Conservation (phyloP, 805 yeast genomes). For the Schizosaccharomyces pombe region DNA sequence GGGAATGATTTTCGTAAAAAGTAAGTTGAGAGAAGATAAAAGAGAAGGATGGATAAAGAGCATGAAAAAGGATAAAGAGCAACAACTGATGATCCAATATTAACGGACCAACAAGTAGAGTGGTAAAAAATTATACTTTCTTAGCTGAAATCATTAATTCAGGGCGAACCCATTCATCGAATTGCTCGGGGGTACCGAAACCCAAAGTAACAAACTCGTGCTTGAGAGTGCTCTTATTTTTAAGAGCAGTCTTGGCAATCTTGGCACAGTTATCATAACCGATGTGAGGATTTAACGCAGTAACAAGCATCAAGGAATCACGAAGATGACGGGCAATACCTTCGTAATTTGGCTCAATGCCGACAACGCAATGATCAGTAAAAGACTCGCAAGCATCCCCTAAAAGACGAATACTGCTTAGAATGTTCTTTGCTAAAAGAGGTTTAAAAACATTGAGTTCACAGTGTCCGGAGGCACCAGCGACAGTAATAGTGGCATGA, state of each 20-base stretch:
- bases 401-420: conserved; percentile 64
- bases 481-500: conserved; percentile 81
- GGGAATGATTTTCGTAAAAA: too few species aligned
- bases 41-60: too few species aligned
- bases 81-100: too few species aligned
- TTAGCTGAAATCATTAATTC: conserved; percentile 91
- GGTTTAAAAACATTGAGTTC: conserved; percentile 96
- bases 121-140: too few species aligned
- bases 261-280: conserved; percentile 95
- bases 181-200: conserved; percentile 61
- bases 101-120: too few species aligned
- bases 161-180: conserved; percentile 91
- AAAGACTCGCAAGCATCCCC: conserved; percentile 80
- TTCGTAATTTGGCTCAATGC: conserved; percentile 68
- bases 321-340: conserved; percentile 71
- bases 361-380: conserved; percentile 86
- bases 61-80: too few species aligned
- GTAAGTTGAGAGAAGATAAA: too few species aligned
- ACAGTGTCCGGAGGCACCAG: conserved; percentile 97
- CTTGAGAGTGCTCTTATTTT: conserved; percentile 88
- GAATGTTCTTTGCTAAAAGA: conserved; percentile 71
- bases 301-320: conserved; percentile 92
- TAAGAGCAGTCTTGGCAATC: conserved; percentile 96
- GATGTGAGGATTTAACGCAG: conserved; percentile 94
- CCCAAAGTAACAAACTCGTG: conserved; percentile 83